A percentile compares a stretch with the other conserved stretches of the same genome.
phyloP scores from a whole-genome alignment of 2,329 filamentous ascomycete genomes.

The Knufia petricola region DNA sequence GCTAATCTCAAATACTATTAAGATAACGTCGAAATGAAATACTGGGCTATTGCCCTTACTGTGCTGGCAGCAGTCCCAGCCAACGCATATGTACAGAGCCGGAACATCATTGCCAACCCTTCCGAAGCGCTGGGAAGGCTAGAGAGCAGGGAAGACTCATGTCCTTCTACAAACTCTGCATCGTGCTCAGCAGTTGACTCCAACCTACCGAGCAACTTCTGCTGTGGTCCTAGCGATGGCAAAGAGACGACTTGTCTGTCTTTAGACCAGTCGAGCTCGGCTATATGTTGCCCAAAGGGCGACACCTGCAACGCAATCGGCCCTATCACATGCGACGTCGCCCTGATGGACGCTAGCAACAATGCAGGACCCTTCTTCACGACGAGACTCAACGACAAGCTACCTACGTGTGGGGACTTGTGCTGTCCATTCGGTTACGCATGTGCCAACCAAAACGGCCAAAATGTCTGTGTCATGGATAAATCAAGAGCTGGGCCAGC shows the following conservation, averaged over 20 bases:
- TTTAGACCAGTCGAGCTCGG: slow-evolving; percentile 33
- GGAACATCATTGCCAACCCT: neutral
- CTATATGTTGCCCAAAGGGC: slow-evolving; percentile 39
- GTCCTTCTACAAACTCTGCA: slow-evolving; percentile 3
- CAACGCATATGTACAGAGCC: slow-evolving; percentile 7
- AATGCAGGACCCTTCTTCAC: slow-evolving; percentile 35
- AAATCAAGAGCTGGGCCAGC: slow-evolving; percentile 13
- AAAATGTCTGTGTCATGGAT: slow-evolving; percentile 24
- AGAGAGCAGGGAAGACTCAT: slow-evolving; percentile 7
- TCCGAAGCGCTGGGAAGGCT: slow-evolving; percentile 5
- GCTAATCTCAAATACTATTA: neutral
- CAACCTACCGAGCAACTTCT: slow-evolving; percentile 34
- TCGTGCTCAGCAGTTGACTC: slow-evolving; percentile 29
- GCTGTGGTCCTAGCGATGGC: slow-evolving; percentile 35
- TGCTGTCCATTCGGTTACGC: slow-evolving; percentile 41
- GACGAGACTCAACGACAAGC: slow-evolving; percentile 30
- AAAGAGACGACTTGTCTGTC: slow-evolving; percentile 33
- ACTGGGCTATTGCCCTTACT: slow-evolving; percentile 2
- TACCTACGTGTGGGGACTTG: slow-evolving; percentile 32
- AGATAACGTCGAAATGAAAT: slow-evolving; percentile 2
- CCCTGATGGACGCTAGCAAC: slow-evolving; percentile 32
- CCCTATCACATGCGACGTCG: slow-evolving; percentile 35
- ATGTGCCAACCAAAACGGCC: slow-evolving; percentile 23
- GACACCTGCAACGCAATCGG: slow-evolving; percentile 33
- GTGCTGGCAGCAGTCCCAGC: neutral